A percentile compares a stretch with the other conserved stretches of the same genome.
Evolutionary conservation across 2,329 filamentous ascomycete species (phyloP).

Genomic region (Phoma sp.): DNA sequence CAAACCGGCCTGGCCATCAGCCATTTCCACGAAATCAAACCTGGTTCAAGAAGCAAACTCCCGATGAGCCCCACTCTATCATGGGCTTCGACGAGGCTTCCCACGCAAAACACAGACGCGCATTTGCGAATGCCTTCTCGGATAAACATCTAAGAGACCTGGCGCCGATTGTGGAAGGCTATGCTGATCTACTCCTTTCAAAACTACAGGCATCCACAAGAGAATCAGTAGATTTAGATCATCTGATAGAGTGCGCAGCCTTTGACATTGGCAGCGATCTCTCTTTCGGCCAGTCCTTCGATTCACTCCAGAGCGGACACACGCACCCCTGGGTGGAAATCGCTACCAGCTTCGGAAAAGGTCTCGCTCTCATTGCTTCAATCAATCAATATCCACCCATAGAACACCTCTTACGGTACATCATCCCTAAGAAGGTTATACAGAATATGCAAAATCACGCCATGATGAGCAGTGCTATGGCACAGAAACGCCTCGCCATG

Average conservation of each 20-base stretch:
- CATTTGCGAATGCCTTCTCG: conserved; percentile 38
- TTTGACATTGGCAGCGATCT: conserved; percentile 52
- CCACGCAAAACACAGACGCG: conserved; percentile 31
- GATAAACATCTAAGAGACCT: conserved; percentile 36
- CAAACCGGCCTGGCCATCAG: conserved; percentile 29
- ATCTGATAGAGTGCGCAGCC: conserved; percentile 27
- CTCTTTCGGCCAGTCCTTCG: conserved; percentile 59
- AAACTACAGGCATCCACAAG: conserved; percentile 13
- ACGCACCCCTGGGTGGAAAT: conserved; percentile 51
- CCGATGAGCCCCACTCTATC: conserved; percentile 35
- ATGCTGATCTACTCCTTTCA: conserved; percentile 30
- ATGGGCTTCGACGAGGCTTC: conserved; percentile 31
- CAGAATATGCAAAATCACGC: conserved; percentile 32
- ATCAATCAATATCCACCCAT: conserved; percentile 35
- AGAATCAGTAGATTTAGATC: conserved; percentile 22
- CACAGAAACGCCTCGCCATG: conserved; percentile 29
- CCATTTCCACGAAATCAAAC: conserved; percentile 32
- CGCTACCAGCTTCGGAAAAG: conserved; percentile 35
- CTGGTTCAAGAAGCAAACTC: conserved; percentile 34
- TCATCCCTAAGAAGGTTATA: conserved; percentile 34
- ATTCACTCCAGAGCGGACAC: conserved; percentile 44
- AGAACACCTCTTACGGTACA: conserved; percentile 28
- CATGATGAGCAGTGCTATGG: conserved; percentile 30
- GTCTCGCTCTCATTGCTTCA: conserved; percentile 36
- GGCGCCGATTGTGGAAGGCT: conserved; percentile 32